Evolutionary conservation across 179 eudicot species (phyloP), one percentile per base, ranked within the genome.

Genomic region (Beta lomatogona): DNA sequence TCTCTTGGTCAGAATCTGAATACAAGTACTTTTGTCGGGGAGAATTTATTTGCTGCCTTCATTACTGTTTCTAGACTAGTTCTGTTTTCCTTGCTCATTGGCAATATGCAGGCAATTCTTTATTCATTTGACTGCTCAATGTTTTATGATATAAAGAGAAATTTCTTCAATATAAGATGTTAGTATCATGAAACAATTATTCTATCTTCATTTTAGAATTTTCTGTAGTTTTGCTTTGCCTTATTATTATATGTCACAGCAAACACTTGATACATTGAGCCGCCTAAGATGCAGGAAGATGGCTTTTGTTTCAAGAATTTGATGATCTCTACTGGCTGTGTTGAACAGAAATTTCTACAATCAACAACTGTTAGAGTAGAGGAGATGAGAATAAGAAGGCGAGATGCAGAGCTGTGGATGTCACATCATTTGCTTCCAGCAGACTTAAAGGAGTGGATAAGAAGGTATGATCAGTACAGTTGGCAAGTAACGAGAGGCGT

Each of bases 1-100:
- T 94, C 98, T 67, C 94, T 95, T 75, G 98, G 98, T 77, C 98
- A 95, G 84, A 92, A 91, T 82, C 97, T 95, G n/a, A 61, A 87
- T 80, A 95, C 98, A 82, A 93, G 98, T 80, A 92, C 95, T 31
- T 89, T 63, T 73, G 87, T 89, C 36, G 88, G 89, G 81, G 98
- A 93, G 66, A 95, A 88, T 81, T 88, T 85, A 84, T 92, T 95
- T 82, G 92, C 98, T 53, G 87, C 88, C 82, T 89, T 89, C 88
- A 92, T 95, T 79, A 91, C 97, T 77, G 84, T 93, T 66, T 76
- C 91, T 82, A 98, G 98, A 69, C 88, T 95, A 87, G 93, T 95
- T 84, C 88, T 95, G 61, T 95, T 95, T 83, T 86, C 97, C 11
- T 86, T 92, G 76, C 94, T 95, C 63, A 95, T 95, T 54, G 98